phyloP scores from a whole-genome alignment of 805 yeast species.

The Aciculoconidium aculeatum region DNA sequence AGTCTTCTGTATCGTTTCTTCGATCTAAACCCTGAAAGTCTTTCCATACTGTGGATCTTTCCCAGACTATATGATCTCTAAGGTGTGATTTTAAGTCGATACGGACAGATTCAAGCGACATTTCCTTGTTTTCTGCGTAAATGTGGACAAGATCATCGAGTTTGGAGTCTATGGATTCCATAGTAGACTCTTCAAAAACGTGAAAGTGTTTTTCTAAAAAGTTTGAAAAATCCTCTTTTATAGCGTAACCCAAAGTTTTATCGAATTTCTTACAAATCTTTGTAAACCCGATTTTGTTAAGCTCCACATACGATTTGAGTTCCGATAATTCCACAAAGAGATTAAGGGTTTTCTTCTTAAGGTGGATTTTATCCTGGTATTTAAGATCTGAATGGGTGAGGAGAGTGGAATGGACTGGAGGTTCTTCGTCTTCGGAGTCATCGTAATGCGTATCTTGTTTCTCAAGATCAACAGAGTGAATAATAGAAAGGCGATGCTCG shows the following conservation, averaged over 20 bases:
- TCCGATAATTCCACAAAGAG: conserved; percentile 75
- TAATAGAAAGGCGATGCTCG: conserved; percentile 16
- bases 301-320: conserved; percentile 72
- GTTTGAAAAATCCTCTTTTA: conserved; percentile 53
- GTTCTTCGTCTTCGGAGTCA: conserved; percentile 20
- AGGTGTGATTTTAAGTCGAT: conserved; percentile 48
- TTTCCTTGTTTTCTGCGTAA: conserved; percentile 53
- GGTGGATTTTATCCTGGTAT: conserved; percentile 50
- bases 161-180: conserved; percentile 38
- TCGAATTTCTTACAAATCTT: conserved; percentile 91
- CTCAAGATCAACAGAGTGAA: too few relatives aligned
- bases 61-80: conserved; percentile 95
- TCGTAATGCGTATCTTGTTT: too few relatives aligned
- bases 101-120: conserved; percentile 38
- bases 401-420: conserved; percentile 39
- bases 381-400: conserved; percentile 46
- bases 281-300: conserved; percentile 83
- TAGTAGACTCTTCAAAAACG: conserved; percentile 44
- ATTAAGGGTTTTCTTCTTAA: conserved; percentile 60
- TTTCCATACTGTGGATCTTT: conserved; percentile 95
- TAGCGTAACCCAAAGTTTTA: conserved; percentile 61
- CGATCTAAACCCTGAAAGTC: conserved; percentile 76
- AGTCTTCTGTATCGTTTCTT: conserved; percentile 9
- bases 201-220: conserved; percentile 43
- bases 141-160: conserved; percentile 48